Percentiles rank a stretch among this genome's conserved stretches.
These are phyloP conservation scores for Hericium coralloides DNA, from an alignment of 768 basidiomycete species.

Conservation along the genomic window DNA sequence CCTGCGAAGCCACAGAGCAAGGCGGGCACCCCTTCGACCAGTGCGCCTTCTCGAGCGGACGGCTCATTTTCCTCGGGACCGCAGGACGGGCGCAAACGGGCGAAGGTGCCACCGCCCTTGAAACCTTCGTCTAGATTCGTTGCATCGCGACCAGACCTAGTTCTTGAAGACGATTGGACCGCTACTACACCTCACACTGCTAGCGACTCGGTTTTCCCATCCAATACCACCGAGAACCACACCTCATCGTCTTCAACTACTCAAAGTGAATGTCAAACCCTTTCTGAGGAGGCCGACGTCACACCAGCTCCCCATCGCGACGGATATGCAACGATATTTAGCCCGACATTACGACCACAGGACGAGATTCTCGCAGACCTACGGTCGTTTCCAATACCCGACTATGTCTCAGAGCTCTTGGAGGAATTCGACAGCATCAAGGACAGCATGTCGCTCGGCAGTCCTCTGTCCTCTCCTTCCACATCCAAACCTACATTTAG, in stretches of 20 bases:
- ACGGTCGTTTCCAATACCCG: background rate
- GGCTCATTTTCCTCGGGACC: background rate
- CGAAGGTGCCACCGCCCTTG: background rate
- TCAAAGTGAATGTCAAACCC: background rate
- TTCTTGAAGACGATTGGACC: background rate
- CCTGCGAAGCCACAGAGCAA: background rate
- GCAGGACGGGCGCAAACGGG: no score
- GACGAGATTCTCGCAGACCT: background rate
- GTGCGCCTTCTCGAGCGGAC: background rate
- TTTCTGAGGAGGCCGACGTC: background rate
- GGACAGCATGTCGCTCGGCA: background rate
- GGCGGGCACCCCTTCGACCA: background rate
- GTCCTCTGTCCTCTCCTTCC: background rate
- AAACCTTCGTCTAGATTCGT: background rate
- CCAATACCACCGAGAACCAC: background rate
- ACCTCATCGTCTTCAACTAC: background rate
- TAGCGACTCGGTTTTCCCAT: background rate
- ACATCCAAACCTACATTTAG: background rate
- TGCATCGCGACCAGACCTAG: background rate
- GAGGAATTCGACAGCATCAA: background rate
- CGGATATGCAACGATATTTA: background rate
- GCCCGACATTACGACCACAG: background rate
- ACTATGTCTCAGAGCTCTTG: background rate
- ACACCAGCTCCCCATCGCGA: background rate
- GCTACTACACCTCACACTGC: background rate